A percentile compares a stretch with the other conserved stretches of the same genome.
Conservation (phyloP, 805 yeast species). For the Teunomyces pallodes region DNA sequence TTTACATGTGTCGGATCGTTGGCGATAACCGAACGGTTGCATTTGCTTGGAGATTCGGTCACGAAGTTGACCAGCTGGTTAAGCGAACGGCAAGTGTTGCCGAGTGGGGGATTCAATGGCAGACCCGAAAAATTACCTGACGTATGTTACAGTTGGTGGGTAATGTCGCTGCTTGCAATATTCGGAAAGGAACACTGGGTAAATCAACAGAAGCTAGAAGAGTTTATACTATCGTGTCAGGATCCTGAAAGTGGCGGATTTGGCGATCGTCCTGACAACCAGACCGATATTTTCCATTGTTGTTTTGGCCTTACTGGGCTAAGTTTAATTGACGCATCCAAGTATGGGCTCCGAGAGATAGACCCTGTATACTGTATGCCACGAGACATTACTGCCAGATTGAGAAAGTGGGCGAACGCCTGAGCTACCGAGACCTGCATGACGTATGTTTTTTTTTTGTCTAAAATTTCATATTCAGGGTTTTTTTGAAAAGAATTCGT, state of each 20-base stretch:
- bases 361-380: constrained; percentile 93
- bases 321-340: constrained; percentile 64
- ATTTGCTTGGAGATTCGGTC: constrained; percentile 35
- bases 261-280: constrained; percentile 87
- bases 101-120: constrained; percentile 91
- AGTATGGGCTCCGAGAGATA: constrained; percentile 50
- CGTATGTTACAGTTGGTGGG: constrained; percentile 99
- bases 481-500: too few species aligned
- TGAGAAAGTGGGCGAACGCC: constrained; percentile 23
- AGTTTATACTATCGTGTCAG: constrained; percentile 75
- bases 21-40: constrained; percentile 61
- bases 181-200: constrained; percentile 73
- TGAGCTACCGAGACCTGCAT: not conserved
- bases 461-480: too few species aligned
- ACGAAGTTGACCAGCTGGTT: constrained; percentile 78
- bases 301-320: constrained; percentile 87
- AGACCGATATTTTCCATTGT: constrained; percentile 91
- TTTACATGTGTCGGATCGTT: constrained; percentile 83
- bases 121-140: constrained; percentile 95
- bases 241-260: constrained; percentile 83
- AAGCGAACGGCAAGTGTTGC: constrained; percentile 77
- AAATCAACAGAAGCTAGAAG: constrained; percentile 56
- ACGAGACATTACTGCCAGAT: constrained; percentile 32
- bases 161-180: constrained; percentile 69
- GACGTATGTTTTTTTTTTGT: too few species aligned